These are phyloP conservation scores for Septoria linicola DNA, from an alignment of 2,329 filamentous ascomycete species.

Conservation along the genomic window DNA sequence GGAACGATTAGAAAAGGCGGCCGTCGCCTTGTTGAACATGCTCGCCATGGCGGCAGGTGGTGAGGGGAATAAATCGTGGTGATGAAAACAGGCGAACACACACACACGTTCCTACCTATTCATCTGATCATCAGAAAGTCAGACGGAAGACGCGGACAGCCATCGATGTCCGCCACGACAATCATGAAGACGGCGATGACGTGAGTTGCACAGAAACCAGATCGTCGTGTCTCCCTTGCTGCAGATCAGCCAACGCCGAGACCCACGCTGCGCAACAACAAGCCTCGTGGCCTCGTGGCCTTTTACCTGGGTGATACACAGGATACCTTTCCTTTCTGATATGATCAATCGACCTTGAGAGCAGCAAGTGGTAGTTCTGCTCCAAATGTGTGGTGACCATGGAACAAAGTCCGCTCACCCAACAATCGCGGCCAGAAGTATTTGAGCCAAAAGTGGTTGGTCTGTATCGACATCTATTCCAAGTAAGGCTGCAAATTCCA, in stretches of 20 bases:
- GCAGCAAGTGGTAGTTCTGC: too few species aligned
- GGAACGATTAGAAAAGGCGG: conserved; percentile 3
- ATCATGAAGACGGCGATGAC: conserved; percentile 8
- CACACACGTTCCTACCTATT: conserved; percentile 7
- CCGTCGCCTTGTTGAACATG: conserved; percentile 1
- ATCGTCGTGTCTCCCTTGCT: conserved; percentile 3
- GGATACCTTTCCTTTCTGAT: too few species aligned
- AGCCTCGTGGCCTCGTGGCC: conserved; percentile 5
- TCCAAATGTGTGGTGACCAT: background rate
- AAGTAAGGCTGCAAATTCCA: too few species aligned
- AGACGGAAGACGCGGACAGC: conserved; percentile 1
- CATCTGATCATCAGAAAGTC: background rate
- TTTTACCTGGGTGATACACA: background rate
- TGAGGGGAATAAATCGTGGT: background rate
- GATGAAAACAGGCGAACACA: background rate
- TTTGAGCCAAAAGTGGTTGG: conserved; percentile 94
- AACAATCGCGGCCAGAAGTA: conserved; percentile 82
- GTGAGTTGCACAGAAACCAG: conserved; percentile 7
- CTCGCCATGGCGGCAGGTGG: background rate
- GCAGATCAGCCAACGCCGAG: conserved; percentile 5
- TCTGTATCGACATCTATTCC: conserved; percentile 82
- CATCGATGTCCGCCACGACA: too few species aligned
- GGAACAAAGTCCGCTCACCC: conserved; percentile 66
- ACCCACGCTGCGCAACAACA: background rate
- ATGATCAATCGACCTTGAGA: too few species aligned